These are phyloP conservation scores for Penicillium sp. DNA, from an alignment of 2,329 filamentous ascomycete genomes.

Conservation along the genomic window DNA sequence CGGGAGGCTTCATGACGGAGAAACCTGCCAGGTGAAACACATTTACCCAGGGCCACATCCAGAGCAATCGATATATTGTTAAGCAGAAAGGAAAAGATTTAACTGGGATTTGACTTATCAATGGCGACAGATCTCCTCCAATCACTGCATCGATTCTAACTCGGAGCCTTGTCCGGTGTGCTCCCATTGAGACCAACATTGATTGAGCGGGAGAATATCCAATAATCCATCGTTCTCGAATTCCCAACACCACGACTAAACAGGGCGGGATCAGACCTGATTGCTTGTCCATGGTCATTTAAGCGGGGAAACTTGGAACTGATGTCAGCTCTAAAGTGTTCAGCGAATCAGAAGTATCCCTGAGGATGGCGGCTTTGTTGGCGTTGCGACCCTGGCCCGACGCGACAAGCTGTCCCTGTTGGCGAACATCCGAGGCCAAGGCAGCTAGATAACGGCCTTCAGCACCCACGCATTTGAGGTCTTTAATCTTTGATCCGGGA, in stretches of 20 bases:
- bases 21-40: not conserved
- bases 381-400: not conserved
- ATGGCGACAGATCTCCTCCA: not conserved
- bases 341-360: not conserved
- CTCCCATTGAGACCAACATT: not conserved
- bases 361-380: not conserved
- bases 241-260: not conserved
- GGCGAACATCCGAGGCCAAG: constrained; percentile 1
- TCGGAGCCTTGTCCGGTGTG: constrained; percentile 1
- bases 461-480: not conserved
- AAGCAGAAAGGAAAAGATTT: not conserved
- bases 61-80: not conserved
- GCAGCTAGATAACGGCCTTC: not conserved
- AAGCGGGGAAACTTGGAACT: not conserved
- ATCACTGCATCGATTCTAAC: not conserved
- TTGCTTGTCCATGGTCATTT: not conserved
- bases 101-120: not conserved
- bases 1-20: not conserved
- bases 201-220: too few species aligned
- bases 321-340: not conserved
- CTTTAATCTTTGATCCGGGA: not conserved
- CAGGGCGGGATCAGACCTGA: not conserved
- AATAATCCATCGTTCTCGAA: not conserved
- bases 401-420: not conserved
- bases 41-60: not conserved